These are phyloP conservation scores for Melanomma pulvis-pyrius DNA, from an alignment of 495 filamentous ascomycete species.

Conservation along the genomic window DNA sequence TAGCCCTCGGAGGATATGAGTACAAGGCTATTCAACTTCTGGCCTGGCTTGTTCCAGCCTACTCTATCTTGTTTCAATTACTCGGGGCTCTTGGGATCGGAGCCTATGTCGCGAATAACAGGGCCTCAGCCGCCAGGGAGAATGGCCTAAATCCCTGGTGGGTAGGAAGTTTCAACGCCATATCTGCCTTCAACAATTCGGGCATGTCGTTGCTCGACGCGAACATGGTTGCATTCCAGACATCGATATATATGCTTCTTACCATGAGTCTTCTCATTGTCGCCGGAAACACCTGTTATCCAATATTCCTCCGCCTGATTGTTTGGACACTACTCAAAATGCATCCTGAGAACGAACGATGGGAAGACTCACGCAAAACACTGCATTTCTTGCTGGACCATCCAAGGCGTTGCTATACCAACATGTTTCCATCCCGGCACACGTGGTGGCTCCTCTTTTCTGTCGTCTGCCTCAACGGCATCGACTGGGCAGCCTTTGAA, in stretches of 20 bases:
- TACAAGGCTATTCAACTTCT: conserved; percentile 77
- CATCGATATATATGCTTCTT: conserved; percentile 68
- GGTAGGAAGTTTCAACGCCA: conserved; percentile 69
- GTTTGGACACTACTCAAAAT: conserved; percentile 64
- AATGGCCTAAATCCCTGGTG: conserved; percentile 77
- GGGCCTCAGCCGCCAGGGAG: conserved; percentile 56
- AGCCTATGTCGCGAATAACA: conserved; percentile 66
- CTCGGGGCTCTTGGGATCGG: conserved; percentile 73
- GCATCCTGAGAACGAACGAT: conserved; percentile 50
- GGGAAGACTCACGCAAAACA: conserved; percentile 61
- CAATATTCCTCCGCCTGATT: conserved; percentile 76
- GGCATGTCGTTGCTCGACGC: conserved; percentile 83
- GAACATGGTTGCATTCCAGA: conserved; percentile 74
- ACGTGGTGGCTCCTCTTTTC: conserved; percentile 80
- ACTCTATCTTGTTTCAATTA: conserved; percentile 72
- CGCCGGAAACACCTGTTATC: conserved; percentile 81
- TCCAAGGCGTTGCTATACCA: conserved; percentile 78
- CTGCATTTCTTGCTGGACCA: conserved; percentile 80
- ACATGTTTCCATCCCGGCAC: conserved; percentile 74
- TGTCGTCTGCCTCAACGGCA: conserved; percentile 73
- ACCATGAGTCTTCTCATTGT: conserved; percentile 78
- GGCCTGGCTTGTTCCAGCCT: conserved; percentile 69
- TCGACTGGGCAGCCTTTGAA: conserved; percentile 83
- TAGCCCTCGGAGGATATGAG: conserved; percentile 75
- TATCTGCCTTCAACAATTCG: conserved; percentile 83